Base-by-base conservation (phyloP, 108 stramenopile genomes). In the Skeletonema potamos region DNA sequence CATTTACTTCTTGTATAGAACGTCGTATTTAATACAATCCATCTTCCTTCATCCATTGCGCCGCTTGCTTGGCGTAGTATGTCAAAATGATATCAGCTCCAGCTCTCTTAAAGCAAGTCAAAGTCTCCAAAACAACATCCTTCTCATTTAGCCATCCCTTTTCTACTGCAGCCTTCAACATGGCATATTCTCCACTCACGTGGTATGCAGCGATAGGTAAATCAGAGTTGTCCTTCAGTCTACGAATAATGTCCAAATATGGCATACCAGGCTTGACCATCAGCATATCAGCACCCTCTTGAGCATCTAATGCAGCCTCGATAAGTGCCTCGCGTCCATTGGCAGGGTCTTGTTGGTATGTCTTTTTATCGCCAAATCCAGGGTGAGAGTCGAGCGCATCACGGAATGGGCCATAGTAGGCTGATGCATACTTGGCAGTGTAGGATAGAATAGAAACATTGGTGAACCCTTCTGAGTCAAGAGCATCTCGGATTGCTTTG, bases 261-360 rank as follows among this genome's bases (percentile, higher is more conserved):
- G 98, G 98, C 96, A 98, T 94, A 56, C 96, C 97, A 13, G 98
- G 97, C 82, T 98, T 98, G 56, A 99, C 98, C 97, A 99, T 98
- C 62, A 99, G 91, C 92, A 98, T 96, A 82, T 98, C 97, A 15
- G 99, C 99, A 22, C 99, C 99, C 74, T 99, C 99, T 12, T 91
- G 87, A n/a, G 88, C 96, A 72, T 99, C 99, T 32, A 98, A 74
- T 27, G 92, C 89, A 33, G 97, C 97, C 59, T 98, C 99, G 58
- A 97, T 85, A 32, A 97, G 69, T 2, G 98, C 97, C 76, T 99
- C 98, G 10, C 94, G 81, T 12, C 96, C 96, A 76, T 98, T 98
- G 63, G 97, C 97, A 37, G 98, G 97, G 62, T 98, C 97, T 77
- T 98, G 98, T 84, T 99, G 99, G 86, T 99, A 99, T 15, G 98